Evolutionary conservation across 1,139 yeast species (phyloP).

Genomic region (Pichia sp.): DNA sequence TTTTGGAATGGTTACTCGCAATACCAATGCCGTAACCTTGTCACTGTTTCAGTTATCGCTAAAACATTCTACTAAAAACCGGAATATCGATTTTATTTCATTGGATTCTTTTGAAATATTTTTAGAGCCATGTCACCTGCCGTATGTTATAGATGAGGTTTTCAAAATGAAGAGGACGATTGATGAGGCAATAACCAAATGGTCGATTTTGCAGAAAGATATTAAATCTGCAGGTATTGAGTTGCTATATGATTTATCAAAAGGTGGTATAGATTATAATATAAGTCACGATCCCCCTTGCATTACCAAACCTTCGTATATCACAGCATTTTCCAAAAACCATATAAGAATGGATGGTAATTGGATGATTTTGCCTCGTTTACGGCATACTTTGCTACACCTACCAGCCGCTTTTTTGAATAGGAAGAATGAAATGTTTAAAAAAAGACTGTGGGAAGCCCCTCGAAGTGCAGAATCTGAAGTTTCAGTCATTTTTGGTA

Average conservation of each 20-base stretch:
- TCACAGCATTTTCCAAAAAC: constrained; percentile 54
- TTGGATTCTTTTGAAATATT: constrained; percentile 7
- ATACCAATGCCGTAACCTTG: constrained; percentile 2
- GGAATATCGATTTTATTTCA: constrained; percentile 4
- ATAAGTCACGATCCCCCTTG: constrained; percentile 84
- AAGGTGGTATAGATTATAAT: constrained; percentile 51
- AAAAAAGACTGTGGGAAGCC: constrained; percentile 28
- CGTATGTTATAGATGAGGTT: constrained; percentile 30
- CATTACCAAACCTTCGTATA: constrained; percentile 79
- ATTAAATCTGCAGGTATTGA: constrained; percentile 27
- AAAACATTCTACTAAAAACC: constrained; percentile 6
- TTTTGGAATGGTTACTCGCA: too few species aligned
- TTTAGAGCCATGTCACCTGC: constrained; percentile 25
- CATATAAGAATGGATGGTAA: constrained; percentile 78
- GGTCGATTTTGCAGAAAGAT: constrained; percentile 12
- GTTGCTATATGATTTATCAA: constrained; percentile 47
- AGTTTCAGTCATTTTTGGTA: constrained; percentile 51
- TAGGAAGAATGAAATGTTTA: constrained; percentile 22
- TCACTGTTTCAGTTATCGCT: constrained; percentile 3
- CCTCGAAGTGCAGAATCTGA: constrained; percentile 46
- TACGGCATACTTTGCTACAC: constrained; percentile 61
- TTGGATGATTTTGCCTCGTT: constrained; percentile 77
- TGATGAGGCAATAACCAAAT: background rate
- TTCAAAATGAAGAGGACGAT: constrained; percentile 19
- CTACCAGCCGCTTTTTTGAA: constrained; percentile 50